These are phyloP conservation scores for Candida gigantensis DNA, from an alignment of 1,139 yeast species.

Conservation along the genomic window DNA sequence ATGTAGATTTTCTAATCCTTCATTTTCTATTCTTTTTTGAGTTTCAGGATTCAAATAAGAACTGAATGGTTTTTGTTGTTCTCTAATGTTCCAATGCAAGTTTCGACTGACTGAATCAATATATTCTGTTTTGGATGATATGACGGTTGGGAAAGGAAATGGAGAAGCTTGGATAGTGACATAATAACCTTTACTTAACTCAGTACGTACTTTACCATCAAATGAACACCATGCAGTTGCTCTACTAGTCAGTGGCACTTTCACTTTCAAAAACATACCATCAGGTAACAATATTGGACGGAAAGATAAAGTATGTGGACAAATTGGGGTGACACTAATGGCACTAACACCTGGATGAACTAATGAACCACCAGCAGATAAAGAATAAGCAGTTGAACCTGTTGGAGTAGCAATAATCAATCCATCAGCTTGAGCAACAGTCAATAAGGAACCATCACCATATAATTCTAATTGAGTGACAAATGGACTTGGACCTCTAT, in stretches of 20 bases:
- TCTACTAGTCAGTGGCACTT: conserved; percentile 67
- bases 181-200: conserved; percentile 70
- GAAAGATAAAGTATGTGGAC: conserved; percentile 88
- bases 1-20: conserved; percentile 19
- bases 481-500: conserved; percentile 87
- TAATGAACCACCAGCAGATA: conserved; percentile 87
- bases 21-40: conserved; percentile 9
- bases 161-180: conserved; percentile 78
- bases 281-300: conserved; percentile 87
- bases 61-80: conserved; percentile 72
- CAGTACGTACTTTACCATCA: conserved; percentile 80
- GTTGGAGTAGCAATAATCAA: conserved; percentile 88
- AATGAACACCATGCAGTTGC: conserved; percentile 90
- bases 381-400: conserved; percentile 87
- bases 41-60: conserved; percentile 15
- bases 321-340: conserved; percentile 85
- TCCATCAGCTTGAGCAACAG: conserved; percentile 92
- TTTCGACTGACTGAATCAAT: conserved; percentile 82
- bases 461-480: conserved; percentile 80
- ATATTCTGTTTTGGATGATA: conserved; percentile 73
- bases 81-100: conserved; percentile 83
- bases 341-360: conserved; percentile 92
- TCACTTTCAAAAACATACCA: conserved; percentile 75
- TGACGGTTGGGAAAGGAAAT: conserved; percentile 84
- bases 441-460: conserved; percentile 76